Evolutionary conservation across 2,329 filamentous ascomycete genomes (phyloP).

Genomic region (Cercospora sp.): DNA sequence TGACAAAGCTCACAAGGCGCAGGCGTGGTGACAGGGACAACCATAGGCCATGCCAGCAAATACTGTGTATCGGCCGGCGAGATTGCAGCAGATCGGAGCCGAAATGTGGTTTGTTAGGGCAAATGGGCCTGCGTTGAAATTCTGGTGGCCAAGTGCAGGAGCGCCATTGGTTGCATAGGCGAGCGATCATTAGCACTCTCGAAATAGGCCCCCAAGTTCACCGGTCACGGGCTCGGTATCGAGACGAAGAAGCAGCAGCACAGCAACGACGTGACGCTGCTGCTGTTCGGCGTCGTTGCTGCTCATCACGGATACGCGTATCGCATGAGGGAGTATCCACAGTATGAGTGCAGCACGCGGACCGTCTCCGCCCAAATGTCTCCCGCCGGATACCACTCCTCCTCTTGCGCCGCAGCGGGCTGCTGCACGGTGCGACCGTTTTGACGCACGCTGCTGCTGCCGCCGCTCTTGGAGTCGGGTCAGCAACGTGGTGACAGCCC

Average conservation of each 20-base stretch:
- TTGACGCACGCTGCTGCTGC: neutral
- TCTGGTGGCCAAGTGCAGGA: neutral
- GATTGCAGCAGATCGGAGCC: neutral
- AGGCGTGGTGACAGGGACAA: neutral
- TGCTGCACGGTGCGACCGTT: neutral
- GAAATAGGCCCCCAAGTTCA: conserved; percentile 9
- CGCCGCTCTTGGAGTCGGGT: neutral
- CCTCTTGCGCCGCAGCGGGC: neutral
- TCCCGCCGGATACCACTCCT: neutral
- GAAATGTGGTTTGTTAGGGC: neutral
- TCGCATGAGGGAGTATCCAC: neutral
- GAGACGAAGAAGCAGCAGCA: neutral
- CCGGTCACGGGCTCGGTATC: conserved; percentile 8
- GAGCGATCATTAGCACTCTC: neutral
- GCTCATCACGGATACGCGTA: neutral
- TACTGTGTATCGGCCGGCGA: neutral
- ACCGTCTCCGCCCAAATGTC: neutral
- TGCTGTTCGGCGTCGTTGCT: neutral
- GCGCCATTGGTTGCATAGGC: neutral
- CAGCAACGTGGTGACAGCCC: conserved; percentile 4
- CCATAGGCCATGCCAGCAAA: neutral
- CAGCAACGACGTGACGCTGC: neutral
- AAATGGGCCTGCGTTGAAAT: neutral
- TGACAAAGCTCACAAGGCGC: conserved; percentile 2
- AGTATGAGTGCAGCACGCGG: neutral